phyloP scores from a whole-genome alignment of 2,329 filamentous ascomycete species.

The Apiospora malaysiana region DNA sequence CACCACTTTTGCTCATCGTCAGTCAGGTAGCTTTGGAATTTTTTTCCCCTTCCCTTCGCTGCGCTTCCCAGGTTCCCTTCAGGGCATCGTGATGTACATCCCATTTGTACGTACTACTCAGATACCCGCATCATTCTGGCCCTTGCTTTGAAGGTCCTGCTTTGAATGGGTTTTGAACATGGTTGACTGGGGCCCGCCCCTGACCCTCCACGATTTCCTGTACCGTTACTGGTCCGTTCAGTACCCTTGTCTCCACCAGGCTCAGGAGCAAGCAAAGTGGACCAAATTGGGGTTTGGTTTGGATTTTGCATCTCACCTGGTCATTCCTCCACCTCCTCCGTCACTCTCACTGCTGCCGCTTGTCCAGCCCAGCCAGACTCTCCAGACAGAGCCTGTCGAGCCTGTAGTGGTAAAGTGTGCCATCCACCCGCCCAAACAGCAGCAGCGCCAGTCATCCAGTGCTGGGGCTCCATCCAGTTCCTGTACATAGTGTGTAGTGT shows the following conservation, averaged over 20 bases:
- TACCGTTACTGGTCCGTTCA: conserved; percentile 15
- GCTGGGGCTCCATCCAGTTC: conserved; percentile 11
- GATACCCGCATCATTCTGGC: conserved; percentile 9
- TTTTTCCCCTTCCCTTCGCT: not conserved
- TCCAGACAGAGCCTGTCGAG: too few species aligned
- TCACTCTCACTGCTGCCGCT: conserved; percentile 1
- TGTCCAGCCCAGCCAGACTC: too few species aligned
- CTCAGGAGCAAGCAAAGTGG: conserved; percentile 20
- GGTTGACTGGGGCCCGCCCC: not conserved
- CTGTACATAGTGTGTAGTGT: too few species aligned
- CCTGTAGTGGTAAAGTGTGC: too few species aligned
- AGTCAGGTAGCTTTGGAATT: not conserved
- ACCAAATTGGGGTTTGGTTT: conserved; percentile 11
- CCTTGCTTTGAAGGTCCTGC: not conserved
- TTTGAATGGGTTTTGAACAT: conserved; percentile 3
- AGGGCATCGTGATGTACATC: not conserved
- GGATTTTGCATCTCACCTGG: conserved; percentile 19
- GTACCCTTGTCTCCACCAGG: not conserved
- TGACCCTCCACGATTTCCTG: conserved; percentile 10
- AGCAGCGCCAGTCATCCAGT: conserved; percentile 5
- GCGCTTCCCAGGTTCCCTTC: too few species aligned
- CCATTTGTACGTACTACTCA: not conserved
- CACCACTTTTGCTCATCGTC: not conserved
- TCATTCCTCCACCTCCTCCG: conserved; percentile 13
- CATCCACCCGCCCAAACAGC: not conserved